Evolutionary conservation across 768 basidiomycete genomes (phyloP).

Genomic region (Paxillus involutus): DNA sequence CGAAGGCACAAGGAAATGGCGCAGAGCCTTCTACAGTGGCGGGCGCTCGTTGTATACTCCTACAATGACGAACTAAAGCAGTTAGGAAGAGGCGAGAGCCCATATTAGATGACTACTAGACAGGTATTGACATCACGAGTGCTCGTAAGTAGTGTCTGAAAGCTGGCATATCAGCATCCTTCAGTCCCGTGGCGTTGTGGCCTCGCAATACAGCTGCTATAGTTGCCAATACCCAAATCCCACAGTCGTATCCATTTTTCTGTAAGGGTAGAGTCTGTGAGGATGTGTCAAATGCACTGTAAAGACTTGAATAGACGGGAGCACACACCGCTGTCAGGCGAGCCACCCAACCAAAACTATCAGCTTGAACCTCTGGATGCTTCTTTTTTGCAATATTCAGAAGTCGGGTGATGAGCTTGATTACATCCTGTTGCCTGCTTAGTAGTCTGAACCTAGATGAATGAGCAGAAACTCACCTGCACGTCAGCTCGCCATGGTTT

Average conservation of each 20-base stretch:
- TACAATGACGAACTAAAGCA: neutral
- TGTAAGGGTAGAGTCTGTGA: conserved; percentile 8
- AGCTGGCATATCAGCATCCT: conserved; percentile 13
- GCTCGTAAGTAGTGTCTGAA: conserved; percentile 8
- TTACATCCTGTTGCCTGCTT: too few relatives aligned
- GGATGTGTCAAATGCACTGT: too few relatives aligned
- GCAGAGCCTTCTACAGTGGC: neutral
- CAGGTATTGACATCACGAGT: conserved; percentile 1
- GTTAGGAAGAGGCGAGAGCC: neutral
- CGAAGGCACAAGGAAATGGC: too few relatives aligned
- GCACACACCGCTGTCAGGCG: too few relatives aligned
- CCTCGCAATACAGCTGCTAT: conserved; percentile 20
- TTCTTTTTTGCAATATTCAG: too few relatives aligned
- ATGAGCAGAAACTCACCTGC: neutral
- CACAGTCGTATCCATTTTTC: conserved; percentile 21
- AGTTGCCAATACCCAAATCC: conserved; percentile 24
- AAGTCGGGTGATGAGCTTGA: too few relatives aligned
- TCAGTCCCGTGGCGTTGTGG: conserved; percentile 3
- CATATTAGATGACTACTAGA: neutral
- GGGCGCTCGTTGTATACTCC: neutral
- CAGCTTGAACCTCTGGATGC: too few relatives aligned
- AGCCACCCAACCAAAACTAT: too few relatives aligned
- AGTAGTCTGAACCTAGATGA: too few relatives aligned
- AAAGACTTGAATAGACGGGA: too few relatives aligned
- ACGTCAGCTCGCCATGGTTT: neutral